Evolutionary conservation across 305 asterid species (phyloP).

Genomic region (Fraxinus angustifolia): DNA sequence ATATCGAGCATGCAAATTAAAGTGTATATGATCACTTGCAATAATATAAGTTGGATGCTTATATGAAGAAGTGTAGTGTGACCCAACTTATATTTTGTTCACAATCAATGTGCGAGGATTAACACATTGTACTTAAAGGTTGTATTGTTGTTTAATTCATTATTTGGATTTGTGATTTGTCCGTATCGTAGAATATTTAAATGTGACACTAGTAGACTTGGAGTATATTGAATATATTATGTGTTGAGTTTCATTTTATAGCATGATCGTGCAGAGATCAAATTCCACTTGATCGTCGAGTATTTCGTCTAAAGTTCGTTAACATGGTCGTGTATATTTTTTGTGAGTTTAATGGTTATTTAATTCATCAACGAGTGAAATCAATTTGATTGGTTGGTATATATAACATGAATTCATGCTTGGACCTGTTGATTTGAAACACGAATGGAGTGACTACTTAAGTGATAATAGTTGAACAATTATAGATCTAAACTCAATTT

Average conservation of each 20-base stretch:
- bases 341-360: not conserved
- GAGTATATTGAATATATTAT: not conserved
- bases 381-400: not conserved
- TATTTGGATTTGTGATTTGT: not conserved
- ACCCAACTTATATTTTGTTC: too few species aligned
- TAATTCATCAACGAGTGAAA: not conserved
- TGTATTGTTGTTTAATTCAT: not conserved
- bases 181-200: not conserved
- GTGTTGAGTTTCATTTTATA: not conserved
- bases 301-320: not conserved
- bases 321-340: not conserved
- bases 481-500: not conserved
- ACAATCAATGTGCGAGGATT: too few species aligned
- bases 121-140: not conserved
- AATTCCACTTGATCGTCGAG: not conserved
- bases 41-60: not conserved
- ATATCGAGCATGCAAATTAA: not conserved
- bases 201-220: not conserved
- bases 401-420: not conserved
- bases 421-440: not conserved
- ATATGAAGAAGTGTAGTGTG: not conserved
- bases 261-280: not conserved
- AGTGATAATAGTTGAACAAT: not conserved
- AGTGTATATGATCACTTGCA: too few species aligned
- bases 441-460: not conserved